Evolutionary conservation across 768 basidiomycete species (phyloP).

Genomic region (Mycena epipterygia): DNA sequence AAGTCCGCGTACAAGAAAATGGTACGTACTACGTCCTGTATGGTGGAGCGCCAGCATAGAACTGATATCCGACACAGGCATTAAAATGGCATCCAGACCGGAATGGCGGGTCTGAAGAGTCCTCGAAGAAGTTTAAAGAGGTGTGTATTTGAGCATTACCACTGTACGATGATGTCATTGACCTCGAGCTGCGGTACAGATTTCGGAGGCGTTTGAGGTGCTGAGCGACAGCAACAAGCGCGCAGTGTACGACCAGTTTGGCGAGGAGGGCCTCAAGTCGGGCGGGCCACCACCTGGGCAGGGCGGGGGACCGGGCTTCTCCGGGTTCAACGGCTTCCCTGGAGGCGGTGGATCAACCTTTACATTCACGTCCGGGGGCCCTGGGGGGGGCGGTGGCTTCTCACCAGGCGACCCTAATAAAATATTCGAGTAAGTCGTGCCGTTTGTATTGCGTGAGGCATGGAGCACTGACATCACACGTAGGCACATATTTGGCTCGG

Average conservation of each 20-base stretch:
- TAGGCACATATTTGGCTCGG: slow-evolving; percentile 70
- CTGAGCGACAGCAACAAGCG: slow-evolving; percentile 91
- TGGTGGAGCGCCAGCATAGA: background rate
- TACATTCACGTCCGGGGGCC: slow-evolving; percentile 65
- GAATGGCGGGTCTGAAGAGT: slow-evolving; percentile 87
- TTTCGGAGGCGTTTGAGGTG: slow-evolving; percentile 97
- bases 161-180: slow-evolving; percentile 2
- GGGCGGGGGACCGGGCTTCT: slow-evolving; percentile 55
- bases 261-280: slow-evolving; percentile 94
- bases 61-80: slow-evolving; percentile 59
- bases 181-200: slow-evolving; percentile 55
- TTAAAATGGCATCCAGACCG: slow-evolving; percentile 97
- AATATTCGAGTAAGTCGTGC: slow-evolving; percentile 84
- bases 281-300: slow-evolving; percentile 68
- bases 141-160: slow-evolving; percentile 51
- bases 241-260: slow-evolving; percentile 91
- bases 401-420: slow-evolving; percentile 86
- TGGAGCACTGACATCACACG: slow-evolving; percentile 13
- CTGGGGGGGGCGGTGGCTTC: slow-evolving; percentile 71
- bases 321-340: slow-evolving; percentile 55
- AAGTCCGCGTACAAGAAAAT: slow-evolving; percentile 98
- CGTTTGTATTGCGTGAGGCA: background rate
- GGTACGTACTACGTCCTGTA: slow-evolving; percentile 54
- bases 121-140: slow-evolving; percentile 93
- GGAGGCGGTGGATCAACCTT: slow-evolving; percentile 65